A percentile compares a stretch with the other conserved stretches of the same genome.
phyloP scores from a whole-genome alignment of 805 yeast genomes.

The Starmera caribaea region DNA sequence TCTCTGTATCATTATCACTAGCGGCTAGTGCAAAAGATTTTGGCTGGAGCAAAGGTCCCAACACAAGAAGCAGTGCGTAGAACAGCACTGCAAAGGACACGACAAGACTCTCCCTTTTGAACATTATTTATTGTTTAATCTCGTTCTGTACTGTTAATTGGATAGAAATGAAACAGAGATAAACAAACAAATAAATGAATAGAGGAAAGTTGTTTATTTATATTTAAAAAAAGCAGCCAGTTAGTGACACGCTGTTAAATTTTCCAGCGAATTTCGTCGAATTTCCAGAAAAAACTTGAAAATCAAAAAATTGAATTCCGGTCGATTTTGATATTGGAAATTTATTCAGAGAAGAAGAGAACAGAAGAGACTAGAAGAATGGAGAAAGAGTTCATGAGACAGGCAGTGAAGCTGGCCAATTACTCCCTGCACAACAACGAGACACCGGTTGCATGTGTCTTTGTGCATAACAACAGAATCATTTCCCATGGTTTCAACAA shows the following conservation, averaged over 20 bases:
- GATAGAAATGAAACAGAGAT: too few species aligned
- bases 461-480: conserved; percentile 43
- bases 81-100: conserved; percentile 25
- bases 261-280: background rate
- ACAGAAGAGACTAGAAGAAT: too few species aligned
- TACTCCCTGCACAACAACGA: conserved; percentile 58
- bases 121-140: background rate
- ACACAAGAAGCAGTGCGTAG: conserved; percentile 17
- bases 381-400: conserved; percentile 32
- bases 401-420: conserved; percentile 48
- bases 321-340: too few species aligned
- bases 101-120: conserved; percentile 19
- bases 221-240: too few species aligned
- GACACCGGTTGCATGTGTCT: conserved; percentile 80
- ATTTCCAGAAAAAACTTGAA: background rate
- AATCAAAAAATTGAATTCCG: too few species aligned
- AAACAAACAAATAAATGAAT: too few species aligned
- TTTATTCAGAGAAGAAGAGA: too few species aligned
- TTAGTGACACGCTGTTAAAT: background rate
- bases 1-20: conserved; percentile 28
- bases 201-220: too few species aligned
- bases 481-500: conserved; percentile 76
- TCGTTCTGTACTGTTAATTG: background rate
- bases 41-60: conserved; percentile 15
- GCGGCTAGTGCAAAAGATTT: conserved; percentile 9